Percentiles rank a stretch among this genome's conserved stretches.
Conservation (phyloP, 371 early-diverging fungal genomes). For the Umbelopsis sp. region DNA sequence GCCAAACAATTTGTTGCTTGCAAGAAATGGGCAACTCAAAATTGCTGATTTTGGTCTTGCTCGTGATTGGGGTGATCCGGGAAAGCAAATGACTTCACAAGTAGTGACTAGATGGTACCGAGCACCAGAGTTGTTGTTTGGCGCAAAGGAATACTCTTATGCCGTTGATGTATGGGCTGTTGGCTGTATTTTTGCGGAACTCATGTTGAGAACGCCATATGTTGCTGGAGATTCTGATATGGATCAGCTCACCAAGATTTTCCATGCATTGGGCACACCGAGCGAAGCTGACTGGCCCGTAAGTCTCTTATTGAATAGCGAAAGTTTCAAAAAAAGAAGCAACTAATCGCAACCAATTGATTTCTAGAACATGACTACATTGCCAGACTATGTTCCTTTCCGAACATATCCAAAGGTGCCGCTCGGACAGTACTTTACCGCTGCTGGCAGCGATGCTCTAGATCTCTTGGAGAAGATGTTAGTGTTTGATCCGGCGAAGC, state of each 20-base stretch:
- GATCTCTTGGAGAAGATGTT: constrained; percentile 93
- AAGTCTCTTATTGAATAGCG: constrained; percentile 25
- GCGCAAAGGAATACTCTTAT: constrained; percentile 88
- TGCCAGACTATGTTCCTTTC: constrained; percentile 76
- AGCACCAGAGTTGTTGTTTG: constrained; percentile 98
- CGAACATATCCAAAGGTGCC: constrained; percentile 74
- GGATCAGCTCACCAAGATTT: constrained; percentile 94
- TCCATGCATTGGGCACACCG: constrained; percentile 97
- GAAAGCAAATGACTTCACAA: constrained; percentile 84
- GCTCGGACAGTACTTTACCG: constrained; percentile 85
- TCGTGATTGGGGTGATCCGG: constrained; percentile 89
- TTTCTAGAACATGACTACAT: constrained; percentile 67
- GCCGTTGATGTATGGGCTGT: constrained; percentile 99
- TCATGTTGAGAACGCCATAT: constrained; percentile 95
- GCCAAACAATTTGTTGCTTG: constrained; percentile 99
- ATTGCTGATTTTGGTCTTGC: constrained; percentile 99
- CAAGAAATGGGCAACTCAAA: constrained; percentile 89
- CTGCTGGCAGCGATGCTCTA: constrained; percentile 91
- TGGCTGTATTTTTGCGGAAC: constrained; percentile 99
- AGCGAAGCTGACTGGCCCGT: constrained; percentile 96
- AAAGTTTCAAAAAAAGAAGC: not conserved
- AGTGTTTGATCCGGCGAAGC: constrained; percentile 86
- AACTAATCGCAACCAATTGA: not conserved
- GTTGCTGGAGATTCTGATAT: constrained; percentile 95
- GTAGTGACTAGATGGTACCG: constrained; percentile 99